Evolutionary conservation across 2,329 filamentous ascomycete species (phyloP).

Genomic region (Talaromyces amestolkiae): DNA sequence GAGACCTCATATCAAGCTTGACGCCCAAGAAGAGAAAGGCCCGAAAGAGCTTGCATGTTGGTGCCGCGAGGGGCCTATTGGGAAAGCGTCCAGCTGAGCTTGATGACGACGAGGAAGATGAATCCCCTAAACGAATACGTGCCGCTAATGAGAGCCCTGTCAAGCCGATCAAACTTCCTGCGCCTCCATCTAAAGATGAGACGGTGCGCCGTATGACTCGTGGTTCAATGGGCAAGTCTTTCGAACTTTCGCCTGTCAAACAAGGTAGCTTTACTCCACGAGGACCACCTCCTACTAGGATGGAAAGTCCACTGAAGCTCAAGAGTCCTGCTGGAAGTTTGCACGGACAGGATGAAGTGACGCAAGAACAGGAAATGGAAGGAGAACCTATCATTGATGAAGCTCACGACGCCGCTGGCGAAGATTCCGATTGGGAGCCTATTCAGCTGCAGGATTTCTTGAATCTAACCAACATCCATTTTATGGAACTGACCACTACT

Average conservation of each 20-base stretch:
- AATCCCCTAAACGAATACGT: constrained; percentile 63
- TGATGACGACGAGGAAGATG: constrained; percentile 61
- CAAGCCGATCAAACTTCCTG: constrained; percentile 69
- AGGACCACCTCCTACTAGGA: constrained; percentile 5
- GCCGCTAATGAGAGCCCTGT: constrained; percentile 72
- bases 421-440: constrained; percentile 51
- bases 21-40: constrained; percentile 71
- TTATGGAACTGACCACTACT: constrained; percentile 97
- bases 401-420: constrained; percentile 44
- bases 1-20: constrained; percentile 73
- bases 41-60: constrained; percentile 74
- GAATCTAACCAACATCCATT: constrained; percentile 92
- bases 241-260: constrained; percentile 33
- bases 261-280: constrained; percentile 55
- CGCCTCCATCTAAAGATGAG: constrained; percentile 66
- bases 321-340: constrained; percentile 34
- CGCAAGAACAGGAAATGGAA: constrained; percentile 36
- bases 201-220: constrained; percentile 58
- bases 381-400: constrained; percentile 46
- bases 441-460: constrained; percentile 91
- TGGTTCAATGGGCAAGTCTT: constrained; percentile 48
- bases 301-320: constrained; percentile 22
- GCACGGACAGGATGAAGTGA: constrained; percentile 18
- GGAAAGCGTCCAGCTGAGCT: constrained; percentile 73
- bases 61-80: constrained; percentile 68